phyloP scores from a whole-genome alignment of 1,284 basidiomycete species.

The Fomitopsis schrenkii region DNA sequence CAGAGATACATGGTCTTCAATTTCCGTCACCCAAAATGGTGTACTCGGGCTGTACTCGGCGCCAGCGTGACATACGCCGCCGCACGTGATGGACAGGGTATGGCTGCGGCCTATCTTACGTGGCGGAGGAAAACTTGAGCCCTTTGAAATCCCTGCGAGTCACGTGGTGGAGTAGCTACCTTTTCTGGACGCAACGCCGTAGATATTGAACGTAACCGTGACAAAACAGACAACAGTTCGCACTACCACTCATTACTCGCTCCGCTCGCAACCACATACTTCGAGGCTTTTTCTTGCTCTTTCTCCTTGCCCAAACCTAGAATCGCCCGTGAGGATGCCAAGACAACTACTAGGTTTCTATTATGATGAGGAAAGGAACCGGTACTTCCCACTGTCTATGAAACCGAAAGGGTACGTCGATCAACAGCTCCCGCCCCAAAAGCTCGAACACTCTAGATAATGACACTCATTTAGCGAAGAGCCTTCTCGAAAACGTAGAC shows the following conservation, averaged over 20 bases:
- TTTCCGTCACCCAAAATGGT: no score
- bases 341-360: background rate
- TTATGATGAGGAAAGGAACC: conserved; percentile 18
- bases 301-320: no score
- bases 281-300: no score
- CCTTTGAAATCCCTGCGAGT: background rate
- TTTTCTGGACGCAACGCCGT: background rate
- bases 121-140: background rate
- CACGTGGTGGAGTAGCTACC: background rate
- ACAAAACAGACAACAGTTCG: background rate
- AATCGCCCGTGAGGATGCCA: background rate
- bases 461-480: background rate
- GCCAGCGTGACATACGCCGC: no score
- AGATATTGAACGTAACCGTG: background rate
- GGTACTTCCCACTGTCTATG: conserved; percentile 19
- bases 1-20: no score
- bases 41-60: no score
- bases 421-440: background rate
- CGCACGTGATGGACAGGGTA: no score
- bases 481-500: background rate
- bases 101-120: no score
- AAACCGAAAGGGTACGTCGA: background rate
- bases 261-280: no score
- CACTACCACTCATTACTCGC: no score
- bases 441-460: no score